Evolutionary conservation across 2,329 filamentous ascomycete species (phyloP).

Genomic region (Monosporascus sp.): DNA sequence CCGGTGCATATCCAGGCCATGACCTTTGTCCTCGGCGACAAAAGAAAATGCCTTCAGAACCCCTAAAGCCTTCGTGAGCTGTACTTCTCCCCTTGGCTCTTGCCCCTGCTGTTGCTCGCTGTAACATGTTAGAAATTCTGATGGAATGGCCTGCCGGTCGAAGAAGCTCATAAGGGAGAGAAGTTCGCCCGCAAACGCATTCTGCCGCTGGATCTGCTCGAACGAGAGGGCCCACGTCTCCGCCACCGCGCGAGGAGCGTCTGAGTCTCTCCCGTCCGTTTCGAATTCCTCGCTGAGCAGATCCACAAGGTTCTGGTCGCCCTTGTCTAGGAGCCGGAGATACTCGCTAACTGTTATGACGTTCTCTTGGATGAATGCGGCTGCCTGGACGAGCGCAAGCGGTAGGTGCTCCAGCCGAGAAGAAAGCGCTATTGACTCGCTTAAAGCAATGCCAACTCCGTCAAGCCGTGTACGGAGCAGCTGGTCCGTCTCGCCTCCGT

Average conservation of each 20-base stretch:
- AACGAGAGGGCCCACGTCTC: constrained; percentile 19
- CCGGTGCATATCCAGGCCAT: constrained; percentile 34
- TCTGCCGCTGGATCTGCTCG: constrained; percentile 26
- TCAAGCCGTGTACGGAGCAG: no score
- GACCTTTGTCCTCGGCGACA: constrained; percentile 17
- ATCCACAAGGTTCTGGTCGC: constrained; percentile 19
- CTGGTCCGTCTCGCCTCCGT: no score
- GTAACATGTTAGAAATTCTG: constrained; percentile 18
- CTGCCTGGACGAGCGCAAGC: constrained; percentile 29
- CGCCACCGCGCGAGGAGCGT: constrained; percentile 33
- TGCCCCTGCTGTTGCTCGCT: constrained; percentile 20
- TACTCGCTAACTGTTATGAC: constrained; percentile 29
- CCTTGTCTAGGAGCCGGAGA: constrained; percentile 28
- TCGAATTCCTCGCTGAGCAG: constrained; percentile 27
- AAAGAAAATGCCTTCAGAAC: constrained; percentile 32
- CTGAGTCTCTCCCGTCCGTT: constrained; percentile 25
- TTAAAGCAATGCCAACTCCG: constrained; percentile 2
- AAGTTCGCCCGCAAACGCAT: constrained; percentile 32
- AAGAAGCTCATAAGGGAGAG: constrained; percentile 43
- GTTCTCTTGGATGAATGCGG: constrained; percentile 25
- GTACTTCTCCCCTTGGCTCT: neutral
- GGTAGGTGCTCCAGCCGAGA: constrained; percentile 25
- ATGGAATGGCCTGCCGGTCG: constrained; percentile 30
- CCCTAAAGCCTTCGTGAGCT: constrained; percentile 23
- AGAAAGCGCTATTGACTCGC: constrained; percentile 16